phyloP scores from a whole-genome alignment of 331 rosid species.

The Pyrus hybrid region DNA sequence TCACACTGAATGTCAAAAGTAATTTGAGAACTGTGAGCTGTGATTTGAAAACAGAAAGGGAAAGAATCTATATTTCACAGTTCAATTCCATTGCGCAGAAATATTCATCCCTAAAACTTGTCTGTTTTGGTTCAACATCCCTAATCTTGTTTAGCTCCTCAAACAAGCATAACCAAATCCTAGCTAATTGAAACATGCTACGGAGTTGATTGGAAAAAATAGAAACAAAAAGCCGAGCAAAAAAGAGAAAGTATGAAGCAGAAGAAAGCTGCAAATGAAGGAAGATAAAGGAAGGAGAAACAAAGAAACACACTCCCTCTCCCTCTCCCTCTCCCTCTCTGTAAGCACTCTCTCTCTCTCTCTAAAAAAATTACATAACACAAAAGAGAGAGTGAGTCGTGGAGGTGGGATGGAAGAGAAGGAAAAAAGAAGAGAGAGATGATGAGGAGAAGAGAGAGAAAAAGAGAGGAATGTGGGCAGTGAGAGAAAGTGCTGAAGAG shows the following conservation, averaged over 20 bases:
- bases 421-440: neutral
- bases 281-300: neutral
- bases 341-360: neutral
- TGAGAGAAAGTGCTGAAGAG: neutral
- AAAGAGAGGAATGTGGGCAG: neutral
- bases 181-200: neutral
- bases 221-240: neutral
- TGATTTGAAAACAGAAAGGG: too few relatives aligned
- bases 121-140: neutral
- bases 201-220: neutral
- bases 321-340: neutral
- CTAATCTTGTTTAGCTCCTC: neutral
- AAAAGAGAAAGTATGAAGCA: neutral
- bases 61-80: neutral
- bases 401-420: neutral
- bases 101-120: neutral
- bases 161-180: neutral
- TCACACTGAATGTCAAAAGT: too few relatives aligned
- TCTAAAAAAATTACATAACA: neutral
- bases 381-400: neutral
- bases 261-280: neutral
- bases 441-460: neutral
- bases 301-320: neutral
- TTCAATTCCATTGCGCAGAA: neutral
- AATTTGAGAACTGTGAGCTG: too few relatives aligned